Percentiles rank a stretch among this genome's conserved stretches.
Conservation (phyloP, 2,329 filamentous ascomycete genomes). For the Daldinia sp. region DNA sequence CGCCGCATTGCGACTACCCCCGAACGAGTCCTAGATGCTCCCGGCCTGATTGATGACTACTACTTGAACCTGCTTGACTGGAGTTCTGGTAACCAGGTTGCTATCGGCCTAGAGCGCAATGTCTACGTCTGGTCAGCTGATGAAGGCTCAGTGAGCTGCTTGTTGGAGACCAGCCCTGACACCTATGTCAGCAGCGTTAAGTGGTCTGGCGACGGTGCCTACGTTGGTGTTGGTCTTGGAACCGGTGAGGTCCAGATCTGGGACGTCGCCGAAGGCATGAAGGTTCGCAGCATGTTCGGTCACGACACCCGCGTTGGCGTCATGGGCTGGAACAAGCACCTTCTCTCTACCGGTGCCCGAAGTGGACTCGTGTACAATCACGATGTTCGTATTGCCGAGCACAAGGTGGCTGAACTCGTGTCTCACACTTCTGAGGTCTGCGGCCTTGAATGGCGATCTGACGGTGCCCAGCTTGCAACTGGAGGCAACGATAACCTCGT, state of each 20-base stretch:
- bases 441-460: constrained; percentile 96
- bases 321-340: constrained; percentile 99
- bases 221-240: constrained; percentile 94
- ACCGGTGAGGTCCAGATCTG: constrained; percentile 99
- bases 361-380: constrained; percentile 98
- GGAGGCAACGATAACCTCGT: constrained; percentile 99
- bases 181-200: constrained; percentile 99
- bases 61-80: constrained; percentile 99
- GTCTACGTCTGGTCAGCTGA: constrained; percentile 99
- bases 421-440: constrained; percentile 98
- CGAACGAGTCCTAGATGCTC: constrained; percentile 95
- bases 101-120: constrained; percentile 94
- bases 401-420: constrained; percentile 97
- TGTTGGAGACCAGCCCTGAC: constrained; percentile 88
- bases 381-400: constrained; percentile 95
- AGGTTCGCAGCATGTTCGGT: constrained; percentile 98
- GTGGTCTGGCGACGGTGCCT: constrained; percentile 97
- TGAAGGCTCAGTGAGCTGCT: constrained; percentile 86
- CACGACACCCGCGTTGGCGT: constrained; percentile 97
- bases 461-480: constrained; percentile 95
- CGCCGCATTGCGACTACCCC: constrained; percentile 94
- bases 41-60: constrained; percentile 97
- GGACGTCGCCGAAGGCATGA: constrained; percentile 94
- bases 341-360: constrained; percentile 92
- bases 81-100: constrained; percentile 97